Conservation (phyloP, 2,329 filamentous ascomycete genomes). For the Hansfordia pulvinata region DNA sequence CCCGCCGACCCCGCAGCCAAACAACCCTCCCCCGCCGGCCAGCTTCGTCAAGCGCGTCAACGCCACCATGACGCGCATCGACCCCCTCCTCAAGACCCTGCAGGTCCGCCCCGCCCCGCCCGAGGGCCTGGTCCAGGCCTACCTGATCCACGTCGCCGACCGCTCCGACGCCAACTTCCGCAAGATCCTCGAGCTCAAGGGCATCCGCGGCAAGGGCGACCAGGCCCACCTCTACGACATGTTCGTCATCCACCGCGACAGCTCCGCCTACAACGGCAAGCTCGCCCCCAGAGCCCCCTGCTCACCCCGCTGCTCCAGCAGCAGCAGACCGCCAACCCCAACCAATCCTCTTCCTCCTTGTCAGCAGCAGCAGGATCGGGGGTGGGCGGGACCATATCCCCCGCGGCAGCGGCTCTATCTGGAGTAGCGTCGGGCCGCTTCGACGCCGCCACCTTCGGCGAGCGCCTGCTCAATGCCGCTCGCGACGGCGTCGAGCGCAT, state of each 20-base stretch:
- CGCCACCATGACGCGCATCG: conserved; percentile 71
- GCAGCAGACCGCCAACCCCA: too few relatives aligned
- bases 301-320: conserved; percentile 51
- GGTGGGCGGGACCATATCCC: too few relatives aligned
- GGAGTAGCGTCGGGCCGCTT: conserved; percentile 43
- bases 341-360: too few relatives aligned
- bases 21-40: conserved; percentile 27
- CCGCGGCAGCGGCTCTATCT: too few relatives aligned
- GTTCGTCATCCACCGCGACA: conserved; percentile 68
- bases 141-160: conserved; percentile 93
- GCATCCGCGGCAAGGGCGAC: conserved; percentile 73
- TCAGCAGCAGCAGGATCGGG: too few relatives aligned
- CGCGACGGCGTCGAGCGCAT: conserved; percentile 72
- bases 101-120: conserved; percentile 86
- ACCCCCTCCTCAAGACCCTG: conserved; percentile 87
- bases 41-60: conserved; percentile 80
- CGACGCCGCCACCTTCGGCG: conserved; percentile 71
- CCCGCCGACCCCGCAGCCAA: too few relatives aligned
- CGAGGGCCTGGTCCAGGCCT: conserved; percentile 90
- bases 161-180: conserved; percentile 88
- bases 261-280: conserved; percentile 52
- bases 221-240: conserved; percentile 75
- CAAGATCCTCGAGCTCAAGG: conserved; percentile 92
- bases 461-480: conserved; percentile 77
- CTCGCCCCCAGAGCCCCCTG: conserved; percentile 56